phyloP scores from a whole-genome alignment of 441 rosid species.

The Populus hybrid region DNA sequence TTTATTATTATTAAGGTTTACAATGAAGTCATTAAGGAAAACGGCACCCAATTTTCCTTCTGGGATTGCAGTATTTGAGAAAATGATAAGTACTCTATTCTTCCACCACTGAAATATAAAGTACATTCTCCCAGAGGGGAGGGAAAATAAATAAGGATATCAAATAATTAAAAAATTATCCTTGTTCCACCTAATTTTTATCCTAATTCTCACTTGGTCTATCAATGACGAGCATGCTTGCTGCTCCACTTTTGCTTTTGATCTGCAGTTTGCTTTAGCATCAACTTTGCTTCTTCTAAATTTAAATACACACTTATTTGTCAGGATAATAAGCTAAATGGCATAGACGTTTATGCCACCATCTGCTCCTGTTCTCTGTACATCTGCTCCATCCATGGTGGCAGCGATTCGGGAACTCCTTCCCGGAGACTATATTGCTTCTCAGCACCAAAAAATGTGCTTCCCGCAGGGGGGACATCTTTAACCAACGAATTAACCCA shows the following conservation, averaged over 20 bases:
- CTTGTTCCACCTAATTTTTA: conserved; percentile 11
- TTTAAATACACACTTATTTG: conserved; percentile 16
- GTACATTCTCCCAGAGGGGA: conserved; percentile 7
- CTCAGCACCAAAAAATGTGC: conserved; percentile 29
- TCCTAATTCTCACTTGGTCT: conserved; percentile 9
- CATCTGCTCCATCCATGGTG: conserved; percentile 78
- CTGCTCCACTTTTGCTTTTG: conserved; percentile 8
- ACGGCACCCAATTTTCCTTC: neutral
- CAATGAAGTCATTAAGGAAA: neutral
- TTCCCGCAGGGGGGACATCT: conserved; percentile 48
- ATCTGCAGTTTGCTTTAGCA: neutral
- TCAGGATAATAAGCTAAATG: neutral
- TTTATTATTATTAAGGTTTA: neutral
- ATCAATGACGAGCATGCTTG: conserved; percentile 18
- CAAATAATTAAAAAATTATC: conserved; percentile 31
- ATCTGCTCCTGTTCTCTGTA: conserved; percentile 88
- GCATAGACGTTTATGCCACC: conserved; percentile 52
- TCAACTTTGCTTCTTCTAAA: neutral
- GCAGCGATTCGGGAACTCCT: conserved; percentile 33
- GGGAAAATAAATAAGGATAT: conserved; percentile 26
- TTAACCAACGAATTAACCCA: conserved; percentile 84
- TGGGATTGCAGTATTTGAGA: conserved; percentile 8
- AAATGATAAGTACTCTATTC: neutral
- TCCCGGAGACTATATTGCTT: conserved; percentile 29
- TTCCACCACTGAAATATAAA: conserved; percentile 10